Percentiles rank a stretch among this genome's conserved stretches.
Evolutionary conservation across 208 protist species (phyloP).

Genomic region (Tritrichomonas foetus): DNA sequence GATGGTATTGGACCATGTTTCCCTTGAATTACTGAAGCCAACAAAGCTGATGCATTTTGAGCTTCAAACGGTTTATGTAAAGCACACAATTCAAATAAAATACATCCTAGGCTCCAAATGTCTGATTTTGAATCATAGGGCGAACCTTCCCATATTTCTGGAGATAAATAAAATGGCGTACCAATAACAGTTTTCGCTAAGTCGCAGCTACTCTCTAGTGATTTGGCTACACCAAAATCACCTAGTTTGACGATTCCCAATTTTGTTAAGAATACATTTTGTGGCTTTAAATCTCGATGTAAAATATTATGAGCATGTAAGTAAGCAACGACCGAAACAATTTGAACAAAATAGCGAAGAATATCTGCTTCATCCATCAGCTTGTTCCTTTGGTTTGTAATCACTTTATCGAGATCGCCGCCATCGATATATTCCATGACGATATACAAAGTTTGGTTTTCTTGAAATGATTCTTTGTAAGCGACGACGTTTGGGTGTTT

Average conservation of each 20-base stretch:
- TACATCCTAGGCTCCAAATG: not conserved
- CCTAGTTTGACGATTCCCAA: conserved; percentile 42
- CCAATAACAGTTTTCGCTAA: conserved; percentile 41
- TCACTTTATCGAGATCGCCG: conserved; percentile 41
- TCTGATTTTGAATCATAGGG: not conserved
- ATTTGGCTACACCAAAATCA: conserved; percentile 49
- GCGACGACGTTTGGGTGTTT: conserved; percentile 40
- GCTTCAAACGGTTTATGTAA: not conserved
- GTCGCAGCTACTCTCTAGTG: not conserved
- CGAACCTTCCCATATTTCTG: conserved; percentile 17
- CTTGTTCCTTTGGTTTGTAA: not conserved
- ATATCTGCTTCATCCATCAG: not conserved
- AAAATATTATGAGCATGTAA: conserved; percentile 44
- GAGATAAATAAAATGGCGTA: conserved; percentile 43
- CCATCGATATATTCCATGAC: conserved; percentile 52
- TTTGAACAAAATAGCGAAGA: conserved; percentile 42
- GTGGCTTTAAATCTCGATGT: conserved; percentile 54
- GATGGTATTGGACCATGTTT: not conserved
- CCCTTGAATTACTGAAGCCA: not conserved
- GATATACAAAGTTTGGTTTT: conserved; percentile 22
- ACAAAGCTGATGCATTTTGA: not conserved
- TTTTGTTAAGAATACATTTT: conserved; percentile 48
- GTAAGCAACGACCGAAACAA: conserved; percentile 43
- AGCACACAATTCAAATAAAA: not conserved
- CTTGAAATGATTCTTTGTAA: conserved; percentile 35